phyloP scores from a whole-genome alignment of 768 basidiomycete genomes.

The Suillus alpinus region DNA sequence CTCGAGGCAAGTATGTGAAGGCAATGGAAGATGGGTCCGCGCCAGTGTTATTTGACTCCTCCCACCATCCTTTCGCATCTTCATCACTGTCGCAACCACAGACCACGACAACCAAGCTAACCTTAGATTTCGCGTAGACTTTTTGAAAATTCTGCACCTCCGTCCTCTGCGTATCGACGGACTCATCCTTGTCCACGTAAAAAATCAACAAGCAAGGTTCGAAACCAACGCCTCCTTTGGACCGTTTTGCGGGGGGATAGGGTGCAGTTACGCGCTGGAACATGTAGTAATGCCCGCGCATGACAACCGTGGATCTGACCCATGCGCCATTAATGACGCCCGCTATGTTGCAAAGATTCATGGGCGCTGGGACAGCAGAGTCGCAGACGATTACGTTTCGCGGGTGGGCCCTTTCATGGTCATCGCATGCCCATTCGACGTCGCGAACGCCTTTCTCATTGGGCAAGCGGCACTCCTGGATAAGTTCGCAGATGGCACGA shows the following conservation, averaged over 20 bases:
- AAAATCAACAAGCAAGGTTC: constrained; percentile 7
- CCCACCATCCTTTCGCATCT: constrained; percentile 8
- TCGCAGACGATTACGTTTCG: constrained; percentile 8
- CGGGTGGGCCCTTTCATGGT: background rate
- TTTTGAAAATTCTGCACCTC: constrained; percentile 4
- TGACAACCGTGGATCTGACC: constrained; percentile 1
- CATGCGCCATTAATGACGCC: constrained; percentile 2
- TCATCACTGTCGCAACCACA: constrained; percentile 6
- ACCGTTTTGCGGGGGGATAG: background rate
- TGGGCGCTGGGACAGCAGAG: background rate
- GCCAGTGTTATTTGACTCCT: background rate
- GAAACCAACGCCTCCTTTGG: background rate
- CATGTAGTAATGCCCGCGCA: constrained; percentile 5
- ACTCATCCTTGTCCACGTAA: constrained; percentile 1
- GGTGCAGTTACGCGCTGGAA: constrained; percentile 8
- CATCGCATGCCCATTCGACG: background rate
- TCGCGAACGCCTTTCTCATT: background rate
- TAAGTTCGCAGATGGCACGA: constrained; percentile 2
- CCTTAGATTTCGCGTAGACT: constrained; percentile 3
- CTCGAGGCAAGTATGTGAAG: background rate
- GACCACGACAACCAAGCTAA: constrained; percentile 4
- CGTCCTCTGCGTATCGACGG: background rate
- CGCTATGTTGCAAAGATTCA: constrained; percentile 3
- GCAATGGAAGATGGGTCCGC: background rate
- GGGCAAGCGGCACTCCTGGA: background rate